phyloP scores from a whole-genome alignment of 1,284 basidiomycete genomes.

The Puccinia brachypodii region DNA sequence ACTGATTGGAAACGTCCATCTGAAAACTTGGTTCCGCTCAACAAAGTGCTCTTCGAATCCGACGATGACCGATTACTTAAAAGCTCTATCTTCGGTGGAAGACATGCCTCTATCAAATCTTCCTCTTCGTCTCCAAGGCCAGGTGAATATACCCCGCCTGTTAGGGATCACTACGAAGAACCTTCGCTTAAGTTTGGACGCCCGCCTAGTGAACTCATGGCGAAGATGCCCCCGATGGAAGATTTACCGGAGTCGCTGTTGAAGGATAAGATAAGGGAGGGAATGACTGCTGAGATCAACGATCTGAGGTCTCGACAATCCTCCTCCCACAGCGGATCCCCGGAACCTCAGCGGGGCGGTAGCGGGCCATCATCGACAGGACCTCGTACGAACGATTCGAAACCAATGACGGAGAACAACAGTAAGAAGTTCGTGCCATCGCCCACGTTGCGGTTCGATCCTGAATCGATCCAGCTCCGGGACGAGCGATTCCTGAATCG shows the following conservation, averaged over 20 bases:
- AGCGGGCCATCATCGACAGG: neutral
- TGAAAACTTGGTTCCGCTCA: slow-evolving; percentile 56
- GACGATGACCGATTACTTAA: slow-evolving; percentile 55
- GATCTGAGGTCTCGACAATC: neutral
- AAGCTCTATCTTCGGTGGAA: slow-evolving; percentile 42
- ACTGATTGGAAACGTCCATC: slow-evolving; percentile 56
- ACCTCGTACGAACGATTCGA: too few species aligned
- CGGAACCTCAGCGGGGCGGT: neutral
- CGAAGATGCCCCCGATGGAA: slow-evolving; percentile 40
- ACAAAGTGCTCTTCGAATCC: slow-evolving; percentile 56
- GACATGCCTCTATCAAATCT: slow-evolving; percentile 50
- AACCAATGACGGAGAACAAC: too few species aligned
- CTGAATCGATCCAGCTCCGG: slow-evolving; percentile 21
- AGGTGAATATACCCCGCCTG: slow-evolving; percentile 61
- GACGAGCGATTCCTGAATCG: slow-evolving; percentile 31
- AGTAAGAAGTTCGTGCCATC: slow-evolving; percentile 26
- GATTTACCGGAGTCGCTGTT: slow-evolving; percentile 48
- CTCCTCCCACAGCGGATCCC: neutral
- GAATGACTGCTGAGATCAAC: neutral
- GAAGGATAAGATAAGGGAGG: slow-evolving; percentile 25
- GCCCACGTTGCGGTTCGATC: slow-evolving; percentile 43
- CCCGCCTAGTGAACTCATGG: slow-evolving; percentile 46
- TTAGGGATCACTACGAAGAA: slow-evolving; percentile 51
- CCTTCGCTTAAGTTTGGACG: slow-evolving; percentile 46
- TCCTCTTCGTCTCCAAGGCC: slow-evolving; percentile 50